Conservation (phyloP, 495 filamentous ascomycete genomes). For the Aspergillus baeticus region DNA sequence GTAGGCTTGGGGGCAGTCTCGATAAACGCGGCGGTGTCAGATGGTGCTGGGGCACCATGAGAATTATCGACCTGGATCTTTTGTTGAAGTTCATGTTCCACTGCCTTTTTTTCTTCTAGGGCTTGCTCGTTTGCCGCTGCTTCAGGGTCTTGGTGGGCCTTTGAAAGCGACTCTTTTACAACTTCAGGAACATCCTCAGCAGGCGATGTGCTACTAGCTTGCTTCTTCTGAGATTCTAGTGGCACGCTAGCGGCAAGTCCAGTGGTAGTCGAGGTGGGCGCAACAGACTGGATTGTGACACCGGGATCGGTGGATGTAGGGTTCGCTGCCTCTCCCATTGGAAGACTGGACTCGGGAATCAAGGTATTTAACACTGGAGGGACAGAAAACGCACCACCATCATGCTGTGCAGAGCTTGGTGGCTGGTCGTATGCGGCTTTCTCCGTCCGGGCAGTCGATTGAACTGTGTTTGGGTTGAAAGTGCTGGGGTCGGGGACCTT, state of each 20-base stretch:
- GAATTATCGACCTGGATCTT: conserved; percentile 50
- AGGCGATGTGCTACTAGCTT: conserved; percentile 41
- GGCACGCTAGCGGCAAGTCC: conserved; percentile 70
- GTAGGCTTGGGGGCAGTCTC: conserved; percentile 38
- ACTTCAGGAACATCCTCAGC: conserved; percentile 62
- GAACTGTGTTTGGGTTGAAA: conserved; percentile 44
- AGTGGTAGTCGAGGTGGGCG: conserved; percentile 69
- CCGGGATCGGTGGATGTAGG: conserved; percentile 39
- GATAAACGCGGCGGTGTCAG: conserved; percentile 41
- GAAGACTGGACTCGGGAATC: conserved; percentile 86
- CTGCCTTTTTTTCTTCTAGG: conserved; percentile 74
- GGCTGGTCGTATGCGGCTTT: conserved; percentile 79
- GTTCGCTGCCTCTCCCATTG: conserved; percentile 48
- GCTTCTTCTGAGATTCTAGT: conserved; percentile 57
- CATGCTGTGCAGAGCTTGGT: conserved; percentile 41
- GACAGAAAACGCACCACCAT: conserved; percentile 48
- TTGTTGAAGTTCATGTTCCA: conserved; percentile 66
- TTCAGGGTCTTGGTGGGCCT: conserved; percentile 65
- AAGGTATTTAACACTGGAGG: conserved; percentile 62
- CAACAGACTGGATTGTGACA: conserved; percentile 65
- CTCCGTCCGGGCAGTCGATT: conserved; percentile 68
- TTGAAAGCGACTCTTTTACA: conserved; percentile 70
- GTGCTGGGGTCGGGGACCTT: conserved; percentile 65
- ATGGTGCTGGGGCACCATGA: conserved; percentile 53
- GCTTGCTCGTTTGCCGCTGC: conserved; percentile 64